phyloP scores from a whole-genome alignment of 495 filamentous ascomycete genomes.

The Cercophora samala region DNA sequence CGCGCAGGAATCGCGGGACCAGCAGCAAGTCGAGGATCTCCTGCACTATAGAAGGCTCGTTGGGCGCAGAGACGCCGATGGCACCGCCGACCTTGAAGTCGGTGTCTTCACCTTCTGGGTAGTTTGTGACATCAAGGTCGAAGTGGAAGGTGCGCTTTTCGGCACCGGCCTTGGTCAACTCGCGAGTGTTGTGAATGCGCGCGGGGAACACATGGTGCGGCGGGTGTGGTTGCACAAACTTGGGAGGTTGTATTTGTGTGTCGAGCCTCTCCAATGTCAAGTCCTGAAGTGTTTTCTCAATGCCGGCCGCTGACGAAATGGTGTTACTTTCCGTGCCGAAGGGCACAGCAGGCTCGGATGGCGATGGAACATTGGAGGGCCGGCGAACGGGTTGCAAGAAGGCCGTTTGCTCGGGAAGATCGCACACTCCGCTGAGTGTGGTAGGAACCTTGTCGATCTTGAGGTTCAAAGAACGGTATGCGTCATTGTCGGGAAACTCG shows the following conservation, averaged over 20 bases:
- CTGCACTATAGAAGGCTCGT: constrained; percentile 72
- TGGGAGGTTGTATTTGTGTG: constrained; percentile 65
- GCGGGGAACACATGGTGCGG: constrained; percentile 88
- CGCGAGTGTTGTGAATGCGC: constrained; percentile 73
- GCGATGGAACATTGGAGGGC: constrained; percentile 35
- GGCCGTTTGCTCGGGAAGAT: constrained; percentile 70
- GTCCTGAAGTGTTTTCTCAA: constrained; percentile 29
- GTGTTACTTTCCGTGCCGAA: constrained; percentile 10
- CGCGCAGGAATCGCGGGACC: constrained; percentile 71
- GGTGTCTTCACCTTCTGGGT: constrained; percentile 77
- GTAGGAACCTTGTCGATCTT: constrained; percentile 72
- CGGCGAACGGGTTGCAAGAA: constrained; percentile 55
- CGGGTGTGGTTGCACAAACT: constrained; percentile 91
- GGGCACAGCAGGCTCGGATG: constrained; percentile 32
- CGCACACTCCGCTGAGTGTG: constrained; percentile 63
- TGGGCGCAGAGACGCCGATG: constrained; percentile 87
- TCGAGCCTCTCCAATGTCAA: constrained; percentile 42
- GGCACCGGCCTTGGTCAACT: constrained; percentile 85
- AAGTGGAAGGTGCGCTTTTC: constrained; percentile 97
- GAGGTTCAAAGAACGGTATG: constrained; percentile 72
- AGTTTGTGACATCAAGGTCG: constrained; percentile 93
- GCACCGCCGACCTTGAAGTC: constrained; percentile 97
- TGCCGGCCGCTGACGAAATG: constrained; percentile 10
- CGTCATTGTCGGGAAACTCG: constrained; percentile 78
- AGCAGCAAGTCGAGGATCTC: constrained; percentile 77